Conservation (phyloP, 257 asterid species). For the Forsythia suspensa region DNA sequence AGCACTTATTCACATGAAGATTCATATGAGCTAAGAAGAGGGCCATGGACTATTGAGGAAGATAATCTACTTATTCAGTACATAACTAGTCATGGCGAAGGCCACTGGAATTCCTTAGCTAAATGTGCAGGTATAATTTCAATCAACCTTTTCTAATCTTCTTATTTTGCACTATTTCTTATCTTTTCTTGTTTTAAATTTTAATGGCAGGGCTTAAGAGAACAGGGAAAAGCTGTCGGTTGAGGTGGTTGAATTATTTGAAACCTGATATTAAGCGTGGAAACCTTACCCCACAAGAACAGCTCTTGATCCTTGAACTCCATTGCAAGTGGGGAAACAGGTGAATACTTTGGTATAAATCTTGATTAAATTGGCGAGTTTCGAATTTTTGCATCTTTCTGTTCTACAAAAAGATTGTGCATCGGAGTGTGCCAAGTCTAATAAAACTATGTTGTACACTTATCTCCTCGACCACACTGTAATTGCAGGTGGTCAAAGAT, state of each 20-base stretch:
- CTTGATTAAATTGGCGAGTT: background rate
- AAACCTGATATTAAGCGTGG: constrained; percentile 87
- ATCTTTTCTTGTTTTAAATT: background rate
- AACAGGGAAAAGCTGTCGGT: constrained; percentile 86
- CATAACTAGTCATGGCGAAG: constrained; percentile 67
- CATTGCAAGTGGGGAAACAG: constrained; percentile 90
- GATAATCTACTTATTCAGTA: constrained; percentile 70
- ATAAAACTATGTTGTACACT: background rate
- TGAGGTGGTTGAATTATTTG: constrained; percentile 85
- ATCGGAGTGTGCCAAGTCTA: background rate
- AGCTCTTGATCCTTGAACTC: constrained; percentile 77
- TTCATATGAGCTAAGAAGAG: constrained; percentile 64
- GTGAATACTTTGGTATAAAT: constrained; percentile 26
- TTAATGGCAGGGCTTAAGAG: constrained; percentile 66
- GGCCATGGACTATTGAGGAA: constrained; percentile 93
- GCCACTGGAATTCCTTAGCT: constrained; percentile 76
- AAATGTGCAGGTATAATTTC: constrained; percentile 57
- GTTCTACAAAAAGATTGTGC: background rate
- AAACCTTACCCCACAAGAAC: constrained; percentile 74
- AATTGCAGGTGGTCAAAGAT: constrained; percentile 77
- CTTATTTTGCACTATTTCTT: background rate
- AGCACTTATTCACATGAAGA: constrained; percentile 25
- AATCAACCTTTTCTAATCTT: background rate
- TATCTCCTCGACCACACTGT: background rate
- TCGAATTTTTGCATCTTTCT: no score